A percentile compares a stretch with the other conserved stretches of the same genome.
phyloP scores from a whole-genome alignment of 257 asterid species.

The Nicotiana obtusifolia region DNA sequence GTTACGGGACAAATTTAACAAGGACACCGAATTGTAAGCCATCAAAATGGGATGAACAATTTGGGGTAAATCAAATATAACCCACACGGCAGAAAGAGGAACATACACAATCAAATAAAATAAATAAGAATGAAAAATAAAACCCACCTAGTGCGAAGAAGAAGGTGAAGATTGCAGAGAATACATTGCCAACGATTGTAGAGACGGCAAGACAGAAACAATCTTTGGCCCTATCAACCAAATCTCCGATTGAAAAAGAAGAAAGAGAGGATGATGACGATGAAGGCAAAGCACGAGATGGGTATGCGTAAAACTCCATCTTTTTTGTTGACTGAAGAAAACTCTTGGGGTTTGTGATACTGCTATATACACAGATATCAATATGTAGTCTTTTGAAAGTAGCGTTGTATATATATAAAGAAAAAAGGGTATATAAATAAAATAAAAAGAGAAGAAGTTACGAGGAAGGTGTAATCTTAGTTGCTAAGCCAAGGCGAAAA shows the following conservation, averaged over 20 bases:
- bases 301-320: constrained; percentile 80
- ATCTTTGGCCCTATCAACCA: constrained; percentile 56
- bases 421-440: too few relatives aligned
- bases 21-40: not conserved
- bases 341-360: not conserved
- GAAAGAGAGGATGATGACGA: constrained; percentile 37
- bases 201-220: constrained; percentile 64
- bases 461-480: constrained; percentile 9
- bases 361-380: not conserved
- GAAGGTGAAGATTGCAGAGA: constrained; percentile 84
- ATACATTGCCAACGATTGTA: constrained; percentile 68
- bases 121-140: not conserved
- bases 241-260: constrained; percentile 37
- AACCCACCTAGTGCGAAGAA: constrained; percentile 80
- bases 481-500: constrained; percentile 15
- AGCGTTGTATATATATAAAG: not conserved
- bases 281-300: constrained; percentile 55
- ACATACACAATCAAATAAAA: not conserved
- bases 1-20: not conserved
- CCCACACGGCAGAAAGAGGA: not conserved
- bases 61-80: not conserved
- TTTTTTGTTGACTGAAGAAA: constrained; percentile 12
- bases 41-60: not conserved
- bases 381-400: not conserved
- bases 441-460: constrained; percentile 4